Percentiles rank a stretch among this genome's conserved stretches.
Evolutionary conservation across 768 basidiomycete species (phyloP).

Genomic region (Punctularia strigosozonata): DNA sequence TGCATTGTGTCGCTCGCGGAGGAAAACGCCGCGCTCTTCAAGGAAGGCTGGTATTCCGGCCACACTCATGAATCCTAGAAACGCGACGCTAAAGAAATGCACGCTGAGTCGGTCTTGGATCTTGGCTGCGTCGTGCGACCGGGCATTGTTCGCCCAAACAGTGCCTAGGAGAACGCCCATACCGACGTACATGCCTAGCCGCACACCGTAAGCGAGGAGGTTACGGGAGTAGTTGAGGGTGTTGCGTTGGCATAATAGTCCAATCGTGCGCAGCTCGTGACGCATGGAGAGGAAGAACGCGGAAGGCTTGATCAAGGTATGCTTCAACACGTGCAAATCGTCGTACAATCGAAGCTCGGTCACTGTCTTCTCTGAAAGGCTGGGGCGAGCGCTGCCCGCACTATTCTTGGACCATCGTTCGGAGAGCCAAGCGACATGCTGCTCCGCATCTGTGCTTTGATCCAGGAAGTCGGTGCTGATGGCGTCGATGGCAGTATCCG

Average conservation of each 20-base stretch:
- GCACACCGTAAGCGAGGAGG: slow-evolving; percentile 44
- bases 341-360: too few relatives aligned
- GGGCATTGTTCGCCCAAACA: slow-evolving; percentile 31
- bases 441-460: slow-evolving; percentile 1
- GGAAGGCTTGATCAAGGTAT: background rate
- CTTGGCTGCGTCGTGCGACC: slow-evolving; percentile 23
- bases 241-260: slow-evolving; percentile 35
- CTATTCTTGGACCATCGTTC: slow-evolving; percentile 3
- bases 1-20: slow-evolving; percentile 45
- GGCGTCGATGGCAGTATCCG: slow-evolving; percentile 50
- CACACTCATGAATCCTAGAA: slow-evolving; percentile 45
- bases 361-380: too few relatives aligned
- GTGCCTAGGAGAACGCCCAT: slow-evolving; percentile 27
- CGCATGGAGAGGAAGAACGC: slow-evolving; percentile 11
- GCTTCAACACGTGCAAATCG: background rate
- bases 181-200: slow-evolving; percentile 39
- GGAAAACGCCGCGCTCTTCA: slow-evolving; percentile 46
- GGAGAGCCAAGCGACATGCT: slow-evolving; percentile 5
- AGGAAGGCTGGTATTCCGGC: slow-evolving; percentile 50
- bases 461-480: slow-evolving; percentile 34
- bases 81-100: slow-evolving; percentile 46
- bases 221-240: slow-evolving; percentile 40
- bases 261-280: slow-evolving; percentile 29
- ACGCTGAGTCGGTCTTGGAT: slow-evolving; percentile 40
- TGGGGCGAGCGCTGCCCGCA: too few relatives aligned